Evolutionary conservation across 1,139 yeast genomes (phyloP).

Genomic region (Yamadazyma taylorii): DNA sequence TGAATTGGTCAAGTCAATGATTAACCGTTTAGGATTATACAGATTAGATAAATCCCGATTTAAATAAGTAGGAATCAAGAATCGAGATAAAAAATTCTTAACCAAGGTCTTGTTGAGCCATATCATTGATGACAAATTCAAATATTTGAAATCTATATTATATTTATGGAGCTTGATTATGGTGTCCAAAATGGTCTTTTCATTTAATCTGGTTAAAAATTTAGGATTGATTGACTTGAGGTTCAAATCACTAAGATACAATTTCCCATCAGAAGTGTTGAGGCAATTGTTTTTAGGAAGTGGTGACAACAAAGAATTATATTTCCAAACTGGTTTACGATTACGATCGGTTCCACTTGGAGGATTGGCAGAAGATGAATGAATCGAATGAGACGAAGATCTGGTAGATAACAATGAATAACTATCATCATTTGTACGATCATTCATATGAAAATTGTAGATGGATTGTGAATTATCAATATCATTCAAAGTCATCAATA

Average conservation of each 20-base stretch:
- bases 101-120: slow-evolving; percentile 52
- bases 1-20: slow-evolving; percentile 50
- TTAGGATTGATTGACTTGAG: slow-evolving; percentile 38
- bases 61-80: slow-evolving; percentile 9
- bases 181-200: slow-evolving; percentile 36
- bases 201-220: slow-evolving; percentile 34
- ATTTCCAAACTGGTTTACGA: slow-evolving; percentile 13
- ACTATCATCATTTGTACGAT: slow-evolving; percentile 10
- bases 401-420: slow-evolving; percentile 9
- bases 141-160: slow-evolving; percentile 20
- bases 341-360: neutral
- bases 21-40: slow-evolving; percentile 21
- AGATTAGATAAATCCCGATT: slow-evolving; percentile 4
- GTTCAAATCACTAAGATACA: slow-evolving; percentile 43
- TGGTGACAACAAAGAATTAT: slow-evolving; percentile 34
- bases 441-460: slow-evolving; percentile 11
- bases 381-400: slow-evolving; percentile 1
- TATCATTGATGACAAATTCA: slow-evolving; percentile 48
- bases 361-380: slow-evolving; percentile 1
- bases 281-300: slow-evolving; percentile 32
- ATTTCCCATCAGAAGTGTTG: slow-evolving; percentile 38
- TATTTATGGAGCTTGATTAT: slow-evolving; percentile 27
- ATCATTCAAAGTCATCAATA: slow-evolving; percentile 17
- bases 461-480: slow-evolving; percentile 17
- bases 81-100: slow-evolving; percentile 27